These are phyloP conservation scores for Insectozyma bohioensis DNA, from an alignment of 1,139 yeast genomes.

Conservation along the genomic window DNA sequence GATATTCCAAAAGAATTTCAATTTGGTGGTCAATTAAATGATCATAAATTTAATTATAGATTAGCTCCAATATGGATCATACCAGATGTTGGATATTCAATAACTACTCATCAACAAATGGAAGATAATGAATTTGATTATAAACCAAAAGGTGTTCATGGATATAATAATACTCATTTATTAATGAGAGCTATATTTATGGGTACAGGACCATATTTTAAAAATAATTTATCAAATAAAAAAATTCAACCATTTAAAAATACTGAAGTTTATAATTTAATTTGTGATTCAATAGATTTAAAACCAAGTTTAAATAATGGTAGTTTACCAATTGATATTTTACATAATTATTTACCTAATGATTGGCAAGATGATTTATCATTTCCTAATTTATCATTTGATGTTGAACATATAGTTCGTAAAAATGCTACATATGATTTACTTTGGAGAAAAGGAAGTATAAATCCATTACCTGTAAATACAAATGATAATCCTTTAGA, in stretches of 20 bases:
- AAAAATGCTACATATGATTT: constrained; percentile 54
- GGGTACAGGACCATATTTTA: constrained; percentile 79
- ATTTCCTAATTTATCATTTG: constrained; percentile 61
- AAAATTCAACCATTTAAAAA: constrained; percentile 67
- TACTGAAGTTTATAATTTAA: constrained; percentile 67
- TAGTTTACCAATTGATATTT: constrained; percentile 26
- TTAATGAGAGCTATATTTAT: constrained; percentile 82
- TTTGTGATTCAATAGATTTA: constrained; percentile 67
- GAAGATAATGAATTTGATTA: constrained; percentile 49
- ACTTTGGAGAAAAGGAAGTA: constrained; percentile 32
- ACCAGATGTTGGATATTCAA: constrained; percentile 77
- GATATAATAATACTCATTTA: constrained; percentile 73
- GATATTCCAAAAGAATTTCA: constrained; percentile 65
- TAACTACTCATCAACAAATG: constrained; percentile 65
- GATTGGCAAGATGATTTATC: constrained; percentile 54
- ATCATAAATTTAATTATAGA: constrained; percentile 52
- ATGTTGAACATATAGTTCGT: constrained; percentile 43
- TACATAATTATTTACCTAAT: constrained; percentile 34
- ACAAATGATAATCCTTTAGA: constrained; percentile 24
- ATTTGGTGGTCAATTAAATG: constrained; percentile 53
- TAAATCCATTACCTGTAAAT: not conserved
- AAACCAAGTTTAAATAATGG: constrained; percentile 65
- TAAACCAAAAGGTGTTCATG: constrained; percentile 76
- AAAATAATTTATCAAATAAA: constrained; percentile 22
- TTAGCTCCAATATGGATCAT: constrained; percentile 85